Evolutionary conservation across 176 grass and related monocot genomes (phyloP).

Genomic region (Melocanna baccifera): DNA sequence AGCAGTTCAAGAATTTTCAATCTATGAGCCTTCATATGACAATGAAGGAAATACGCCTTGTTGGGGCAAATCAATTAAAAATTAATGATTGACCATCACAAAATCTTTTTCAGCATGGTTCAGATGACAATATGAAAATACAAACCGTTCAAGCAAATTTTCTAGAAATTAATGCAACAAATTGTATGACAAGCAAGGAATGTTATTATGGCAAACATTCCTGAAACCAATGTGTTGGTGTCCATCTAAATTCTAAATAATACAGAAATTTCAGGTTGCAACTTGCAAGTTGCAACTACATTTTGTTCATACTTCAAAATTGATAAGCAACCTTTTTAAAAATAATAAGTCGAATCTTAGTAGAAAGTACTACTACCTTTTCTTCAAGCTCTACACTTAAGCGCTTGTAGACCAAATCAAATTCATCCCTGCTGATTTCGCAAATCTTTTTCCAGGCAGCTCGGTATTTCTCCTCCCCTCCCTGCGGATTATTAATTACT

Average conservation of each 20-base stretch:
- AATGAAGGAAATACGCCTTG: neutral
- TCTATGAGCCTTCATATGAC: neutral
- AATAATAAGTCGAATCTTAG: neutral
- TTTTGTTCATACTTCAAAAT: neutral
- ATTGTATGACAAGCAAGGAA: neutral
- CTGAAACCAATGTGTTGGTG: neutral
- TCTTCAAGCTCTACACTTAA: constrained; percentile 75
- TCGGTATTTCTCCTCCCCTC: constrained; percentile 73
- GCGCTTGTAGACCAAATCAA: constrained; percentile 77
- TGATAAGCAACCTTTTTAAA: neutral
- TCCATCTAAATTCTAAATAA: neutral
- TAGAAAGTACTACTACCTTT: constrained; percentile 51
- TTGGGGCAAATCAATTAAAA: neutral
- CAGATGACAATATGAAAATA: neutral
- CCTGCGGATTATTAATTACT: constrained; percentile 43
- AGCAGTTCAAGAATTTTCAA: neutral
- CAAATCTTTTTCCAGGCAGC: constrained; percentile 95
- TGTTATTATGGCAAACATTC: neutral
- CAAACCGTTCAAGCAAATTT: neutral
- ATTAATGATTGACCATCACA: neutral
- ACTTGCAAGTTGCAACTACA: neutral
- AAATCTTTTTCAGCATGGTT: neutral
- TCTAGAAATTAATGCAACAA: neutral
- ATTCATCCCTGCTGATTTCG: constrained; percentile 89
- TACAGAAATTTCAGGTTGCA: neutral